phyloP scores from a whole-genome alignment of 345 rosid species.

The Bruguiera sexangula region DNA sequence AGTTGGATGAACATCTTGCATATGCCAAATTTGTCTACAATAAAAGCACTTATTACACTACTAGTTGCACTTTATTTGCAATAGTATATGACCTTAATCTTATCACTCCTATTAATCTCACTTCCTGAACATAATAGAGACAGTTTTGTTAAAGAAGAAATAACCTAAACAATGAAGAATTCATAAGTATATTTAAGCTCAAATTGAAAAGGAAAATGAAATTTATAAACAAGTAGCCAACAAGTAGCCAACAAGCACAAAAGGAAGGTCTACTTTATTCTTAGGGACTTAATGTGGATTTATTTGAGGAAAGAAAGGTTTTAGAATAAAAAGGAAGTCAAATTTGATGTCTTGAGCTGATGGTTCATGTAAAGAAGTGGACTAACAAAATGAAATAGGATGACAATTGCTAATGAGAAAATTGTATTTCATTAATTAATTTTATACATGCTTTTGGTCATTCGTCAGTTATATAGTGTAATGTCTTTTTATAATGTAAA shows the following conservation, averaged over 20 bases:
- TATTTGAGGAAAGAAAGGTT: neutral
- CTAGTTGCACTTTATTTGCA: neutral
- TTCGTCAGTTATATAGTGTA: too few species aligned
- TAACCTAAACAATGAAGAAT: too few species aligned
- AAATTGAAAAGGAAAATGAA: neutral
- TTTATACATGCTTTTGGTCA: too few species aligned
- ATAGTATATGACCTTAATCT: neutral
- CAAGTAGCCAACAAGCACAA: neutral
- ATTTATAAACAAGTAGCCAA: neutral
- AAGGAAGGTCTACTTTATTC: neutral
- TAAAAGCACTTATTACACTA: neutral
- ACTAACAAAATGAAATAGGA: too few species aligned
- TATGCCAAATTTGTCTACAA: conserved; percentile 1
- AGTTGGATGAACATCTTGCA: neutral
- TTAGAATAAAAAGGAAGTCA: neutral
- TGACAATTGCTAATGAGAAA: too few species aligned
- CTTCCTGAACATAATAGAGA: neutral
- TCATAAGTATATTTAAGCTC: too few species aligned
- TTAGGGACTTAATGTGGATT: neutral
- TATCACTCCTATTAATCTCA: neutral
- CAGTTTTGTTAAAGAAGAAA: neutral
- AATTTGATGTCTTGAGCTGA: neutral
- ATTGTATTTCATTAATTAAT: too few species aligned
- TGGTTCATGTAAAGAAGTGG: neutral
- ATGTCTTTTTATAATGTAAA: too few species aligned